These are phyloP conservation scores for Trichocomaceae sp. DNA, from an alignment of 2,329 filamentous ascomycete species.

Conservation along the genomic window DNA sequence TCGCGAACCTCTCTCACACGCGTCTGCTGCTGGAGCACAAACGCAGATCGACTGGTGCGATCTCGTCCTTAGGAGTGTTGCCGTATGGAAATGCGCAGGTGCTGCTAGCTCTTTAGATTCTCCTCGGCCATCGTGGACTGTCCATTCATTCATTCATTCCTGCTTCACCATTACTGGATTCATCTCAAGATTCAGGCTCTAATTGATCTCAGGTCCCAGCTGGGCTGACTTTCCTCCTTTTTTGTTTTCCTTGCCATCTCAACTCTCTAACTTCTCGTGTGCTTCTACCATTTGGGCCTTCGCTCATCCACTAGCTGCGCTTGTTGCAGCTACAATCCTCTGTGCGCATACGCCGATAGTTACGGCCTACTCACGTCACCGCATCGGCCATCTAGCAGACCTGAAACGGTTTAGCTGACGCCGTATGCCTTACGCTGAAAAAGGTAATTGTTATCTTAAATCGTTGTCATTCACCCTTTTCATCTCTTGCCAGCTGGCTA, in stretches of 20 bases:
- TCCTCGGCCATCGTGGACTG: not conserved
- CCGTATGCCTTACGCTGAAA: not conserved
- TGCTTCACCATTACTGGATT: not conserved
- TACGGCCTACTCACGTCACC: not conserved
- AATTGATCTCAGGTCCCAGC: not conserved
- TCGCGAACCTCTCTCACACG: not conserved
- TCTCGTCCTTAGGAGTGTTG: not conserved
- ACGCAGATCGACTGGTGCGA: not conserved
- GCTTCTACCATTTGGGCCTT: not conserved
- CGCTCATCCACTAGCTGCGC: not conserved
- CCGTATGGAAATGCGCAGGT: not conserved
- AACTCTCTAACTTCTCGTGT: not conserved
- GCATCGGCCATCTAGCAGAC: constrained; percentile 1
- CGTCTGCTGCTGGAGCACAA: not conserved
- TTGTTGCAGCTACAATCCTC: not conserved
- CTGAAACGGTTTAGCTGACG: constrained; percentile 9
- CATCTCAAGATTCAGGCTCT: not conserved
- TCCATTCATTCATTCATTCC: not conserved
- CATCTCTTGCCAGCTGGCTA: not conserved
- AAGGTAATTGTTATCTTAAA: constrained; percentile 5
- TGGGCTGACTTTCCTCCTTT: not conserved
- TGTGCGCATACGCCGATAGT: not conserved
- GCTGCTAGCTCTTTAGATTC: not conserved
- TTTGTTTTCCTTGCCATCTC: not conserved
- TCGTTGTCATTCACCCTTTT: not conserved